Percentiles rank a stretch among this genome's conserved stretches.
phyloP scores from a whole-genome alignment of 1,139 yeast species.

The Debaryomycetaceae sp. region DNA sequence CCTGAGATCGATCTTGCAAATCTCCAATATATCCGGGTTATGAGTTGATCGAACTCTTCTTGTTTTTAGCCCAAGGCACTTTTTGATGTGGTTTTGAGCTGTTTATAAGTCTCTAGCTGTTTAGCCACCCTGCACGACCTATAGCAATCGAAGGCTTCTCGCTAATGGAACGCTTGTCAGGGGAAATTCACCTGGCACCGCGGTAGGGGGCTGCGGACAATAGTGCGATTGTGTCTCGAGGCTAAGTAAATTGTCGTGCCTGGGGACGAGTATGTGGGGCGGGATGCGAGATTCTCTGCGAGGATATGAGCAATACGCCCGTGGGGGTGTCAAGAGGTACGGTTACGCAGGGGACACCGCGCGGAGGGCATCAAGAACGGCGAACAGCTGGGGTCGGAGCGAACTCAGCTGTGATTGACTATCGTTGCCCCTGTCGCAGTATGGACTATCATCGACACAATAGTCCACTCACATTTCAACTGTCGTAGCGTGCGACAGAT shows the following conservation, averaged over 20 bases:
- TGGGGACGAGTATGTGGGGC: background rate
- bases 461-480: too few species aligned
- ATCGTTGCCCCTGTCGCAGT: too few species aligned
- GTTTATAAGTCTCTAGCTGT: background rate
- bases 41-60: background rate
- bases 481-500: too few species aligned
- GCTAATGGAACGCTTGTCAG: background rate
- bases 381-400: too few species aligned
- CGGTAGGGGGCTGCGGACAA: background rate
- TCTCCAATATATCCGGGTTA: background rate
- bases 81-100: constrained; percentile 3
- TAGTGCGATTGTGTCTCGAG: background rate
- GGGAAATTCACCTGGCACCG: background rate
- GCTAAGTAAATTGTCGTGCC: background rate
- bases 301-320: too few species aligned
- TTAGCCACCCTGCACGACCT: background rate
- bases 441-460: too few species aligned
- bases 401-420: too few species aligned
- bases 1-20: too few species aligned
- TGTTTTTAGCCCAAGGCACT: background rate
- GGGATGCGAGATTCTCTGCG: too few species aligned
- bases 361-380: too few species aligned
- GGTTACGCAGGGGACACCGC: too few species aligned
- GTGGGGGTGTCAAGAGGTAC: too few species aligned
- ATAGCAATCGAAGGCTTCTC: background rate